Evolutionary conservation across 768 basidiomycete species (phyloP), one percentile per base, ranked within the genome.

Genomic region (Russula griseocarnosa): DNA sequence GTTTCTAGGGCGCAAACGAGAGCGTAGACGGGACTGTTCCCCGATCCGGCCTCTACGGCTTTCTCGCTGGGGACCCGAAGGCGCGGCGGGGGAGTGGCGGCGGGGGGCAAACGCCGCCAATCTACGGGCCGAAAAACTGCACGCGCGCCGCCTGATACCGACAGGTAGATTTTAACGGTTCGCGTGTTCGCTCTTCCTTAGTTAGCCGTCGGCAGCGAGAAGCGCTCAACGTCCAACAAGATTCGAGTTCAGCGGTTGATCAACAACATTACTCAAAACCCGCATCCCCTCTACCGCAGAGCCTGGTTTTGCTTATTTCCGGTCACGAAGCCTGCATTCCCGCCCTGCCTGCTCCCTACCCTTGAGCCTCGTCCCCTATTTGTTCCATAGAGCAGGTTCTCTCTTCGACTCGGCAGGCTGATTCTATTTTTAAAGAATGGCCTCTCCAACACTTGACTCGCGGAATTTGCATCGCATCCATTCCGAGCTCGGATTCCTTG

Each of bases 211-310:
- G 64, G 54, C 49, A 57, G 54, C 42, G 59, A 61, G 49, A 61
- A 61, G 59, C 59, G 64, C 64, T 61, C 59, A 51, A 65, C 64
- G 60, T 61, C 54, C 63, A 60, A 61, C 63, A 60, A 65, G 58
- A 61, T 65, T 61, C 64, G 55, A 65, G 64, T 61, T 24, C 64
- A 65, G 64, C 64, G 59, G 54, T 55, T 57, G 64, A 65, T 65
- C 58, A 64, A 64, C 58, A 64, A 55, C 58, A 60, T 64, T 60
- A 40, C 58, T 50, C 58, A 55, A 63, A 63, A 52, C 49, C 57
- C 62, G 44, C 57, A 53, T 47, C 44, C 58, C 54, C 44, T n/a
- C 30, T 11, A 30, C 46, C 46, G 38, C 51, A 42, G 36, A 16
- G 58, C 47, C 58, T 47, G 46, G 34, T 46, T 64, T 60, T 55